These are phyloP conservation scores for Streptanthus diversifolius DNA, from an alignment of 345 rosid species.

Conservation along the genomic window DNA sequence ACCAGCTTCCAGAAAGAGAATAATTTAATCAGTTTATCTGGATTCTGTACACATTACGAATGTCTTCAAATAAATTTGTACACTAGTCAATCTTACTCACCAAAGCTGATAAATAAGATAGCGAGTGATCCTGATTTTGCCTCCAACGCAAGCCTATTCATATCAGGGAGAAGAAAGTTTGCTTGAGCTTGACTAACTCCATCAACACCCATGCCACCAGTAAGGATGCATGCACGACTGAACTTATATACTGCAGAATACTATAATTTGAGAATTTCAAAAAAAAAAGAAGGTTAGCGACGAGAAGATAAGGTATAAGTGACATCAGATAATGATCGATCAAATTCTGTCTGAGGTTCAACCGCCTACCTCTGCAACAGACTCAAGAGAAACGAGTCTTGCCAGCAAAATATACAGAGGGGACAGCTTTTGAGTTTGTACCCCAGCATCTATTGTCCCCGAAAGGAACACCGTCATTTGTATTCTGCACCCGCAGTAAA, in stretches of 20 bases:
- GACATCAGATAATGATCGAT: constrained; percentile 2
- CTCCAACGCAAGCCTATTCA: constrained; percentile 69
- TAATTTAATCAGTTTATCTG: constrained; percentile 15
- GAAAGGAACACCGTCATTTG: constrained; percentile 67
- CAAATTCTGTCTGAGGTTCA: not conserved
- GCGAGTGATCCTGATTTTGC: constrained; percentile 76
- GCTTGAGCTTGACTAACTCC: constrained; percentile 68
- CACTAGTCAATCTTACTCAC: constrained; percentile 36
- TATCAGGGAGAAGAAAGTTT: constrained; percentile 79
- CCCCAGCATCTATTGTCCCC: constrained; percentile 48
- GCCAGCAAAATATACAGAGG: constrained; percentile 82
- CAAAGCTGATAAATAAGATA: constrained; percentile 81
- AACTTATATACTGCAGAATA: constrained; percentile 86
- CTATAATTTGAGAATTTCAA: constrained; percentile 48
- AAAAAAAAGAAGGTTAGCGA: constrained; percentile 32
- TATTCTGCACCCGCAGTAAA: constrained; percentile 48
- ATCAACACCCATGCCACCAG: constrained; percentile 64
- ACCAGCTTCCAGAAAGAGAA: constrained; percentile 55
- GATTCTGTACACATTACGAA: constrained; percentile 20
- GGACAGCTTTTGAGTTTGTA: constrained; percentile 50
- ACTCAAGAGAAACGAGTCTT: constrained; percentile 59
- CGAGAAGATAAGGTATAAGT: constrained; percentile 1
- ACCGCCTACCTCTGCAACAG: constrained; percentile 56
- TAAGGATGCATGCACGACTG: constrained; percentile 73
- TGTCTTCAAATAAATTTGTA: not conserved